Percentiles rank a stretch among this genome's conserved stretches.
Evolutionary conservation across 1,139 yeast species (phyloP).

Genomic region (Pichiaceae sp.): DNA sequence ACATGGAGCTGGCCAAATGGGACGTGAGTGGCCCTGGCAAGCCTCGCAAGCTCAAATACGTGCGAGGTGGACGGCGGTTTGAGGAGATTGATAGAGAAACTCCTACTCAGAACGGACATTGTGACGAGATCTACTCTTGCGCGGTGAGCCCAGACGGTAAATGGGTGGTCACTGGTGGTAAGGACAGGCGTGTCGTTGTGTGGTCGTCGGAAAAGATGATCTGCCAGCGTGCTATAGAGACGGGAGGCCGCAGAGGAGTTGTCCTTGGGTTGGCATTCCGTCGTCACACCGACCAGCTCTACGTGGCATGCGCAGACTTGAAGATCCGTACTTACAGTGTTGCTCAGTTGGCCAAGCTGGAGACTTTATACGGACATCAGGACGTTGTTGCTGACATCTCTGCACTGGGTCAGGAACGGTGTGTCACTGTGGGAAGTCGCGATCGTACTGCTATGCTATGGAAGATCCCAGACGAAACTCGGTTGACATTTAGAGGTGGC

Average conservation of each 20-base stretch:
- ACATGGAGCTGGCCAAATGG: conserved; percentile 76
- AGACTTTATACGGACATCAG: conserved; percentile 91
- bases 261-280: conserved; percentile 72
- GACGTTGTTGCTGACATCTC: conserved; percentile 77
- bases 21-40: conserved; percentile 39
- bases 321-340: conserved; percentile 82
- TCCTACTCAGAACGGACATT: conserved; percentile 57
- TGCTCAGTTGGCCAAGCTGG: conserved; percentile 82
- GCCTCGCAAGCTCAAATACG: conserved; percentile 58
- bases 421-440: conserved; percentile 92
- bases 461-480: conserved; percentile 93
- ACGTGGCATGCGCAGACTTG: conserved; percentile 89
- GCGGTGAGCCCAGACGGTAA: conserved; percentile 86
- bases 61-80: conserved; percentile 52
- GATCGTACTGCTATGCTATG: conserved; percentile 93
- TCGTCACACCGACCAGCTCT: conserved; percentile 73
- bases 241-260: conserved; percentile 59
- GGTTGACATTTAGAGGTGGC: conserved; percentile 91
- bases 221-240: conserved; percentile 68
- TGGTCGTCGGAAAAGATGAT: conserved; percentile 80
- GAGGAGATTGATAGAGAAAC: conserved; percentile 30
- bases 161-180: conserved; percentile 85
- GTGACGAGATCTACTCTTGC: conserved; percentile 65
- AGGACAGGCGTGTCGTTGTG: conserved; percentile 68
- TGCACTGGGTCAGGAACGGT: conserved; percentile 76